These are phyloP conservation scores for Xylaria nigripes DNA, from an alignment of 495 filamentous ascomycete genomes.

Conservation along the genomic window DNA sequence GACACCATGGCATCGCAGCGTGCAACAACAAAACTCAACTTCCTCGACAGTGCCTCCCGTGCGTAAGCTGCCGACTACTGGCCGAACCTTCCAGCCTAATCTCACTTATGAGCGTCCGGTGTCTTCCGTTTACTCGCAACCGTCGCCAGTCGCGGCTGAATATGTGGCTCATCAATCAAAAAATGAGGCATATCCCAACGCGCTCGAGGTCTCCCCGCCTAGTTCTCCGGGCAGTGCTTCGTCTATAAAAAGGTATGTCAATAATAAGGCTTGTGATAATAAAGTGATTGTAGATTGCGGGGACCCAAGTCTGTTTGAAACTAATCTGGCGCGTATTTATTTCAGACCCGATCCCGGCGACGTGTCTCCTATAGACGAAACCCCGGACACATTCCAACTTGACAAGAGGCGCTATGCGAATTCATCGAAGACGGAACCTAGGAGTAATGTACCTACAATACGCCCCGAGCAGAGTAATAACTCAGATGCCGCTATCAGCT, in stretches of 20 bases:
- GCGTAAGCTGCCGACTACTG: constrained; percentile 26
- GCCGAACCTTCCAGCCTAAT: constrained; percentile 27
- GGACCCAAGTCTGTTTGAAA: background rate
- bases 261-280: background rate
- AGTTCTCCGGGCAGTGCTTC: constrained; percentile 39
- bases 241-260: constrained; percentile 26
- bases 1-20: constrained; percentile 17
- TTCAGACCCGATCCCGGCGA: constrained; percentile 29
- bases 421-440: constrained; percentile 15
- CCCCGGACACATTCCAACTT: constrained; percentile 28
- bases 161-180: constrained; percentile 24
- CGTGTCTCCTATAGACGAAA: constrained; percentile 48
- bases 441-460: constrained; percentile 43
- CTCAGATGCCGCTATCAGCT: constrained; percentile 28
- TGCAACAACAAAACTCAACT: constrained; percentile 10
- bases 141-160: constrained; percentile 17
- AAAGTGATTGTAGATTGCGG: background rate
- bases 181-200: constrained; percentile 30
- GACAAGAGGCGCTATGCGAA: constrained; percentile 12
- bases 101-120: constrained; percentile 28
- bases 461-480: constrained; percentile 40
- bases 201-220: constrained; percentile 38
- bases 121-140: constrained; percentile 36
- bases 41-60: constrained; percentile 20
- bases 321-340: constrained; percentile 18